Conservation (phyloP, 139 green algal species). For the Chlamydomonas applanata region DNA sequence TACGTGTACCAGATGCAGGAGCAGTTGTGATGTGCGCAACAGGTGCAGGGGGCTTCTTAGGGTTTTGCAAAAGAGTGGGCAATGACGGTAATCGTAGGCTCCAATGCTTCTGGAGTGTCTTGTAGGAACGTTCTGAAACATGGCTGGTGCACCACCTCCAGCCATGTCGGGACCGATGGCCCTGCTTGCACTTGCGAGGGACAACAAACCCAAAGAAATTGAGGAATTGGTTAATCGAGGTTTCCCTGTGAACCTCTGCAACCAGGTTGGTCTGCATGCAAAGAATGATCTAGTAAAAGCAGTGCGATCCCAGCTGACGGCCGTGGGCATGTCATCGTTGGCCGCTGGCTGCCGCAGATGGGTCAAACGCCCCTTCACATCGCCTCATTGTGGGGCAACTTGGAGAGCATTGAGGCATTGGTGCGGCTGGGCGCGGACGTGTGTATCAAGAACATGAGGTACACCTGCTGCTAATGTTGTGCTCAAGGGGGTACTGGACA, state of each 20-base stretch:
- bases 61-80: too few species aligned
- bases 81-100: too few species aligned
- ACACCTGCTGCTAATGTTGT: background rate
- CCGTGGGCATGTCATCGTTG: too few species aligned
- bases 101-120: too few species aligned
- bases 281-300: too few species aligned
- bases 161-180: background rate
- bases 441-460: conserved; percentile 43
- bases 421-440: conserved; percentile 48
- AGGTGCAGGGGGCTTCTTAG: too few species aligned
- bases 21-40: too few species aligned
- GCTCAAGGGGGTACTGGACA: background rate
- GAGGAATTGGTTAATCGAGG: background rate
- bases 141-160: too few species aligned
- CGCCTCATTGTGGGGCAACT: conserved; percentile 41
- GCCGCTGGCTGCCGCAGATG: too few species aligned
- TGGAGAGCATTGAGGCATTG: conserved; percentile 35
- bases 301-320: too few species aligned
- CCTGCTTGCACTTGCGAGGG: background rate
- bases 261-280: background rate
- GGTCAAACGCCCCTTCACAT: conserved; percentile 63
- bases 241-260: background rate
- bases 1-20: too few species aligned
- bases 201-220: conserved; percentile 1
- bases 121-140: too few species aligned